These are phyloP conservation scores for Cryphonectria japonica DNA, from an alignment of 2,329 filamentous ascomycete genomes.

Conservation along the genomic window DNA sequence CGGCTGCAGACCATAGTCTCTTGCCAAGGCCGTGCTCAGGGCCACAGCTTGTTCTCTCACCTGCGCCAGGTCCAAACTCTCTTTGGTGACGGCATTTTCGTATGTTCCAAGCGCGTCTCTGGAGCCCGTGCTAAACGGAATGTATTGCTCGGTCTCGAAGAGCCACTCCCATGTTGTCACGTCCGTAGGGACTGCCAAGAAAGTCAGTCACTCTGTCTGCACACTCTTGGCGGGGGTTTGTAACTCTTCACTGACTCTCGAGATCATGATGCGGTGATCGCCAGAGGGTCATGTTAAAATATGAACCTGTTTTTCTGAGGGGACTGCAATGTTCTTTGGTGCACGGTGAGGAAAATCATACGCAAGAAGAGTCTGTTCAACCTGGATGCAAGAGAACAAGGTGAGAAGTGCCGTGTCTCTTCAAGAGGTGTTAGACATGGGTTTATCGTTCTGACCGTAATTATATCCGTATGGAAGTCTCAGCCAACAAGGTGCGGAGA, in stretches of 20 bases:
- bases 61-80: slow-evolving; percentile 11
- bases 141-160: slow-evolving; percentile 5
- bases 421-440: background rate
- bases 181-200: slow-evolving; percentile 8
- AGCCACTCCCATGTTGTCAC: slow-evolving; percentile 22
- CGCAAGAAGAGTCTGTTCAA: background rate
- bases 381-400: background rate
- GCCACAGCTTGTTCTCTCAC: slow-evolving; percentile 11
- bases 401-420: background rate
- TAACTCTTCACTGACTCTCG: slow-evolving; percentile 13
- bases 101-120: background rate
- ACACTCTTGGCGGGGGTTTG: background rate
- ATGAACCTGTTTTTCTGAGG: background rate
- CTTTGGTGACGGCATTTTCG: slow-evolving; percentile 10
- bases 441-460: background rate
- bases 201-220: background rate
- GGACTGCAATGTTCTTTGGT: background rate
- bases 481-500: background rate
- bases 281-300: slow-evolving; percentile 23
- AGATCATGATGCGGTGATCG: slow-evolving; percentile 21
- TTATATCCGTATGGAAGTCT: background rate
- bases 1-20: slow-evolving; percentile 1
- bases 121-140: background rate
- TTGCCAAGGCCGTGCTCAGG: slow-evolving; percentile 7
- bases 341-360: background rate